Base-by-base conservation (phyloP, 495 filamentous ascomycete genomes). In the Friedmanniomyces simplex region DNA sequence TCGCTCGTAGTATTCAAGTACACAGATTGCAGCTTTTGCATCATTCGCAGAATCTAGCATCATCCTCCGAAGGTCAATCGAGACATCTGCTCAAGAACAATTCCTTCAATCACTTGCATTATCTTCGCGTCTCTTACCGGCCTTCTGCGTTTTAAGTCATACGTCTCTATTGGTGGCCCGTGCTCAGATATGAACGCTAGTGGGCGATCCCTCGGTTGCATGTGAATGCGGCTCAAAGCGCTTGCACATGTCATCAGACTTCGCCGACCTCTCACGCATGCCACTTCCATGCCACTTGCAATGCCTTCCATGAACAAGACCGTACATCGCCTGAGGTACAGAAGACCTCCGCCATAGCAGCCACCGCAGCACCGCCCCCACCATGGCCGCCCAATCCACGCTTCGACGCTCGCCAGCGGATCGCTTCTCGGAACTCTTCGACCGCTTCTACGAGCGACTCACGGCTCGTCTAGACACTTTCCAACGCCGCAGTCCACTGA, bases 341-440 rank as follows among this genome's bases (percentile, higher is more conserved):
- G 18, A 43, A 16, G 39, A 43, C 39, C 39, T 2, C 39, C 39
- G 4, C 18, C 14, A 43, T 16, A 43, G 18, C 14, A 5, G 3
- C 39, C 18, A 20, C 5, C 39, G 14, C 39, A 20, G 14, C 14
- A 2, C 14, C 5, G 39, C 39, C 5, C 14, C 14, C 49, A 22
- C 26, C 16, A 52, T 52, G 49, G 49, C 49, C 30, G 25, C 49
- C n/a, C 49, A 32, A 52, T 52, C 66, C 41, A 66, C 58, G 13
- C 53, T 64, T 21, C 66, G 64, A 42, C 37, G 12, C 6, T 50
- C 52, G 2, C 24, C 37, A 3, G 22, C 60, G 32, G 61, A 62
- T 37, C 64, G 66, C 54, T 64, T 65, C 53, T 50, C 54, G 7
- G 30, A 51, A 36, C 57, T 67, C 57, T 63, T 68, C 64, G 56